These are phyloP conservation scores for Talaromyces sp. DNA, from an alignment of 2,329 filamentous ascomycete genomes.

Conservation along the genomic window DNA sequence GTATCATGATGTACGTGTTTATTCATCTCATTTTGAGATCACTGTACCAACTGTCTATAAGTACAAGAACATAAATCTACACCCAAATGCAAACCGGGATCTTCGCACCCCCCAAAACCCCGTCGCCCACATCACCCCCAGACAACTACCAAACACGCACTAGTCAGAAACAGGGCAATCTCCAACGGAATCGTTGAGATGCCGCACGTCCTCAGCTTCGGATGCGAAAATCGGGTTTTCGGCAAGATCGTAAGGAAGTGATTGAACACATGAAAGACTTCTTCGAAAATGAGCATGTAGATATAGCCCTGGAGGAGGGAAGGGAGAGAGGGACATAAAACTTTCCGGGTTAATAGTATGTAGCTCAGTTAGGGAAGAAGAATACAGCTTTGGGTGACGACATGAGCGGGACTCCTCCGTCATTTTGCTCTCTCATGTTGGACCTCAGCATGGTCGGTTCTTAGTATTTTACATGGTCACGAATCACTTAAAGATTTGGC, in stretches of 20 bases:
- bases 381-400: background rate
- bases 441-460: background rate
- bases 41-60: too few relatives aligned
- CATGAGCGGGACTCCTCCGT: background rate
- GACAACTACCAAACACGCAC: background rate
- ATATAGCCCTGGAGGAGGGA: too few relatives aligned
- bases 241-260: background rate
- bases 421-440: background rate
- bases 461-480: background rate
- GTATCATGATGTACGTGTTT: background rate
- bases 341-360: background rate
- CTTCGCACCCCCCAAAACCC: background rate
- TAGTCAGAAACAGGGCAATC: background rate
- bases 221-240: background rate
- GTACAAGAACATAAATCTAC: background rate
- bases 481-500: background rate
- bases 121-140: background rate
- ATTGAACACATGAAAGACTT: background rate
- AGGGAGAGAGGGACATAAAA: too few relatives aligned
- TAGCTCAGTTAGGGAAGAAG: too few relatives aligned
- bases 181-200: background rate
- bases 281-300: background rate
- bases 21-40: background rate
- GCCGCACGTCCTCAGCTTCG: background rate
- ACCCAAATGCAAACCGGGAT: constrained; percentile 14